phyloP scores from a whole-genome alignment of 2,329 filamentous ascomycete genomes.

The Knufia fluminis region DNA sequence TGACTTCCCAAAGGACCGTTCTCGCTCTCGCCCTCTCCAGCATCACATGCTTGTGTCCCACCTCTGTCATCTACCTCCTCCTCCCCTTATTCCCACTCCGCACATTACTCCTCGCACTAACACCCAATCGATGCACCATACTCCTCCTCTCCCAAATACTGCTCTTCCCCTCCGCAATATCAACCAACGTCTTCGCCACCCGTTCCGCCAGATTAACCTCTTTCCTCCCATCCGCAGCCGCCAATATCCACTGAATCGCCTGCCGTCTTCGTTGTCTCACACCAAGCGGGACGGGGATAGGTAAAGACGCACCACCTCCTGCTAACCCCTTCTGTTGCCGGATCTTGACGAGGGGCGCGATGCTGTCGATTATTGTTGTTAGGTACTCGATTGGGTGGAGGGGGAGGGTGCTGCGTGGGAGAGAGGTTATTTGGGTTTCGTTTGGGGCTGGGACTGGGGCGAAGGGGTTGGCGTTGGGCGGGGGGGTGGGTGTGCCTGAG shows the following conservation, averaged over 20 bases:
- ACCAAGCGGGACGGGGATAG: slow-evolving; percentile 68
- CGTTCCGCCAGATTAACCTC: slow-evolving; percentile 65
- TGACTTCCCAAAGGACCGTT: no score
- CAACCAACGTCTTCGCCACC: slow-evolving; percentile 76
- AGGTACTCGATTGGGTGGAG: slow-evolving; percentile 86
- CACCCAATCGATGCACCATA: slow-evolving; percentile 69
- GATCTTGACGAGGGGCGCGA: slow-evolving; percentile 79
- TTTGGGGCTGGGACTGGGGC: slow-evolving; percentile 40
- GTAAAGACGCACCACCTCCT: slow-evolving; percentile 76
- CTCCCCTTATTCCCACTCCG: slow-evolving; percentile 26
- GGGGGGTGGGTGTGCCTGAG: slow-evolving; percentile 4
- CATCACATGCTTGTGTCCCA: no score
- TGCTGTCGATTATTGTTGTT: slow-evolving; percentile 80
- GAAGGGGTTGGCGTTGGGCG: slow-evolving; percentile 57
- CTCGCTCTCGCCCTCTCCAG: no score
- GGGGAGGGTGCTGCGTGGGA: slow-evolving; percentile 69
- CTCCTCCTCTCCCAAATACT: slow-evolving; percentile 73
- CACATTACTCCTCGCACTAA: slow-evolving; percentile 67
- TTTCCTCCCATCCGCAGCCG: slow-evolving; percentile 68
- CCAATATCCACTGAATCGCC: slow-evolving; percentile 83
- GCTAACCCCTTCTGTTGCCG: slow-evolving; percentile 65
- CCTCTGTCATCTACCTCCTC: slow-evolving; percentile 23
- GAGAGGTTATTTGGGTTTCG: slow-evolving; percentile 51
- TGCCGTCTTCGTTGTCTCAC: slow-evolving; percentile 65
- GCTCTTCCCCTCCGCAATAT: slow-evolving; percentile 79